A percentile compares a stretch with the other conserved stretches of the same genome.
These are phyloP conservation scores for Boletus barrowsii DNA, from an alignment of 768 basidiomycete genomes.

Conservation along the genomic window DNA sequence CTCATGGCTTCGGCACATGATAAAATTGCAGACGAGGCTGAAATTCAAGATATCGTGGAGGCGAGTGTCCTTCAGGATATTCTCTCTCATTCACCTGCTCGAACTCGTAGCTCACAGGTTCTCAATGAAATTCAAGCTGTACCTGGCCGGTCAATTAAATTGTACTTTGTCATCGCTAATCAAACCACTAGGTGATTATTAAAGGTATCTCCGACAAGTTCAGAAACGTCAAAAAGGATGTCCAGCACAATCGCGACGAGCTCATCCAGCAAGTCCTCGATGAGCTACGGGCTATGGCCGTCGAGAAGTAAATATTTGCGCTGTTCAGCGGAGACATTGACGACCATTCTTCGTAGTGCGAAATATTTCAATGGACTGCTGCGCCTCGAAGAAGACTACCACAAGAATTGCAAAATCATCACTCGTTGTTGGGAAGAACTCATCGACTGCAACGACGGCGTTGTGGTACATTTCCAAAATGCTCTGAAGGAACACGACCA, in stretches of 20 bases:
- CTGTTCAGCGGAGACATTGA: slow-evolving; percentile 2
- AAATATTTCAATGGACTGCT: slow-evolving; percentile 52
- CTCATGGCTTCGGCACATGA: neutral
- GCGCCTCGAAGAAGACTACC: slow-evolving; percentile 54
- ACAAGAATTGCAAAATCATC: slow-evolving; percentile 39
- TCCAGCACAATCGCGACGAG: slow-evolving; percentile 41
- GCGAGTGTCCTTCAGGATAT: slow-evolving; percentile 28
- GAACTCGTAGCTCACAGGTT: slow-evolving; percentile 33
- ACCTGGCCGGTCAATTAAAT: neutral
- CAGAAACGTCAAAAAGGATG: slow-evolving; percentile 43
- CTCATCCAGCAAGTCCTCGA: slow-evolving; percentile 46
- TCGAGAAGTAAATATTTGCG: slow-evolving; percentile 21
- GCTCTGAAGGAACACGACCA: slow-evolving; percentile 49
- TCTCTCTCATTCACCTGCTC: neutral
- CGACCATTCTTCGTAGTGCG: slow-evolving; percentile 34
- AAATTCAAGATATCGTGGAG: slow-evolving; percentile 39
- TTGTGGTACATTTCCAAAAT: slow-evolving; percentile 34
- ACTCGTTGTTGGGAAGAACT: slow-evolving; percentile 41
- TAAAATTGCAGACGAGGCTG: slow-evolving; percentile 7
- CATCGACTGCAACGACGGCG: slow-evolving; percentile 37
- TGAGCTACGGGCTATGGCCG: slow-evolving; percentile 43
- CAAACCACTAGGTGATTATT: slow-evolving; percentile 42
- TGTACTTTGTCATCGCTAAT: slow-evolving; percentile 14
- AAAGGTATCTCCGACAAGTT: slow-evolving; percentile 47
- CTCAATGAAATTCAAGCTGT: slow-evolving; percentile 51